Percentiles rank a stretch among this genome's conserved stretches.
phyloP scores from a whole-genome alignment of 1,284 basidiomycete genomes.

The Cryptococcus wingfieldii region DNA sequence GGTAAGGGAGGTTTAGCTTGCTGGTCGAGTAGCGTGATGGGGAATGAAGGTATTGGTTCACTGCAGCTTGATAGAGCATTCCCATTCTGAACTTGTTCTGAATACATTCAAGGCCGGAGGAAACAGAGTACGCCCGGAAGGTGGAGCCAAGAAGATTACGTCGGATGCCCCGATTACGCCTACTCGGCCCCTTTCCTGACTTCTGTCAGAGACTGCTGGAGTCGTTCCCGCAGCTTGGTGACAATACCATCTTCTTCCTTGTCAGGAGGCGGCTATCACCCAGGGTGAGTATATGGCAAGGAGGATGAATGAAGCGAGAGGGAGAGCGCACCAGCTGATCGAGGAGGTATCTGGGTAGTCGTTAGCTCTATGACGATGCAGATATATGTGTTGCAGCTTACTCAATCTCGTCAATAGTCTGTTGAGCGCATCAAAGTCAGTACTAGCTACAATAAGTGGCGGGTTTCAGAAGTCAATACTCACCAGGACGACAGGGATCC shows the following conservation, averaged over 20 bases:
- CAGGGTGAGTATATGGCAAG: neutral
- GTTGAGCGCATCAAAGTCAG: neutral
- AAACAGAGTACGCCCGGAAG: neutral
- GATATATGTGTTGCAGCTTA: slow-evolving; percentile 6
- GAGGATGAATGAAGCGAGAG: neutral
- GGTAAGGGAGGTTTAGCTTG: no score
- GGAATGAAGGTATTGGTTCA: neutral
- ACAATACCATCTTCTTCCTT: slow-evolving; percentile 36
- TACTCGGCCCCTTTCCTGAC: slow-evolving; percentile 41
- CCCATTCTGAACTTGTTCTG: neutral
- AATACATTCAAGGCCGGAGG: neutral
- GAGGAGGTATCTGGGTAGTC: slow-evolving; percentile 34
- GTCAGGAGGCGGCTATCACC: slow-evolving; percentile 37
- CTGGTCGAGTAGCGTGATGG: no score
- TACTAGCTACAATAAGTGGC: neutral
- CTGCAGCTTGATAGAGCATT: neutral
- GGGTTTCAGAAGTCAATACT: neutral
- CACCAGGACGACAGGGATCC: slow-evolving; percentile 31
- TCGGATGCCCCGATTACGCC: neutral
- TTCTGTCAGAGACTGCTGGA: slow-evolving; percentile 31
- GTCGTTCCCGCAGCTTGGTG: slow-evolving; percentile 35
- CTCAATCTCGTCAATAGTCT: slow-evolving; percentile 41
- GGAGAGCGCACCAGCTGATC: slow-evolving; percentile 35
- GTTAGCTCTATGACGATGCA: neutral
- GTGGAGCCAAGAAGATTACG: neutral